These are phyloP conservation scores for Myochromella boudieri DNA, from an alignment of 768 basidiomycete genomes.

Conservation along the genomic window DNA sequence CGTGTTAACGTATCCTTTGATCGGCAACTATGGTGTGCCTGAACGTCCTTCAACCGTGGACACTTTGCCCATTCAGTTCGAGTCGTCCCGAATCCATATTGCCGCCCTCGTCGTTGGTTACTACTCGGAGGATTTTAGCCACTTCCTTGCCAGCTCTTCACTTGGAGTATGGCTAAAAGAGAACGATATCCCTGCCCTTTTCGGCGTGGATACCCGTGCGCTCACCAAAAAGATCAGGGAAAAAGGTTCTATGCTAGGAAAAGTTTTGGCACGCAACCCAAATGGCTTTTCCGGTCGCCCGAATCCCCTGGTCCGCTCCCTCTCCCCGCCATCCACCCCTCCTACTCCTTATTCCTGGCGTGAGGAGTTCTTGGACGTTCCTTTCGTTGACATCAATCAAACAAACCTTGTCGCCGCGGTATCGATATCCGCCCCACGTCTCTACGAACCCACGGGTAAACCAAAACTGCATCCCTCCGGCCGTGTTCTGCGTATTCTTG, in stretches of 20 bases:
- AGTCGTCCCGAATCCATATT: slow-evolving; percentile 93
- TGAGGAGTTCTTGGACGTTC: slow-evolving; percentile 78
- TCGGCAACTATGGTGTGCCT: slow-evolving; percentile 98
- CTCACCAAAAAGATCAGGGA: slow-evolving; percentile 96
- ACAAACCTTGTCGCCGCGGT: slow-evolving; percentile 91
- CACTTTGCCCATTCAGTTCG: slow-evolving; percentile 74
- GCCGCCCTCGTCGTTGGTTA: slow-evolving; percentile 89
- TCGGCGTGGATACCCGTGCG: slow-evolving; percentile 93
- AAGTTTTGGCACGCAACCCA: slow-evolving; percentile 66
- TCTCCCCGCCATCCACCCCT: slow-evolving; percentile 51
- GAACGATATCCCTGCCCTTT: slow-evolving; percentile 91
- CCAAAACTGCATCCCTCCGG: slow-evolving; percentile 75
- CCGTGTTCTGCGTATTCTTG: slow-evolving; percentile 79
- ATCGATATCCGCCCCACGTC: slow-evolving; percentile 64
- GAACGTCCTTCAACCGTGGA: slow-evolving; percentile 53
- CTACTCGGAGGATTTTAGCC: slow-evolving; percentile 92
- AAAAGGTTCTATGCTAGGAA: slow-evolving; percentile 90
- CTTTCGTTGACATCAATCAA: slow-evolving; percentile 86
- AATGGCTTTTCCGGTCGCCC: slow-evolving; percentile 42
- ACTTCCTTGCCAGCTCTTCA: slow-evolving; percentile 88
- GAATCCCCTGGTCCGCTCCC: slow-evolving; percentile 29
- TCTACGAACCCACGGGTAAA: slow-evolving; percentile 61
- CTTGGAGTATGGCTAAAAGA: slow-evolving; percentile 93
- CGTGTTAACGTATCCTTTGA: slow-evolving; percentile 92
- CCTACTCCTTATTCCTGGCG: slow-evolving; percentile 64